Evolutionary conservation across 768 basidiomycete genomes (phyloP).

Genomic region (Agaricus blazei): DNA sequence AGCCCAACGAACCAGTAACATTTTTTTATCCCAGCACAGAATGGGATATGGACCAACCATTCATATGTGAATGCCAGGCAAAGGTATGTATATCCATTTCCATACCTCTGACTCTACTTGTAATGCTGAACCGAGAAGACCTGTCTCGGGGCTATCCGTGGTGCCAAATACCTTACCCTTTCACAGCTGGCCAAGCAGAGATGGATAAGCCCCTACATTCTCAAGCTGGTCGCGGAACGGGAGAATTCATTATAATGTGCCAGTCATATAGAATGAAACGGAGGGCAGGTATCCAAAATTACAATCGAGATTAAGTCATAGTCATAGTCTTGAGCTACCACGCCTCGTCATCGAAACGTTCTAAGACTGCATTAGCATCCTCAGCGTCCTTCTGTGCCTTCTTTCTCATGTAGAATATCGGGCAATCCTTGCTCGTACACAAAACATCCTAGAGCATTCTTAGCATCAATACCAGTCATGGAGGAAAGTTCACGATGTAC

Average conservation of each 20-base stretch:
- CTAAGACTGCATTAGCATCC: conserved; percentile 70
- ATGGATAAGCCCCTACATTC: conserved; percentile 41
- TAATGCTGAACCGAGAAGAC: conserved; percentile 22
- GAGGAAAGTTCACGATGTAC: conserved; percentile 24
- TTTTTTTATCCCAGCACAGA: conserved; percentile 68
- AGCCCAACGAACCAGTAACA: conserved; percentile 36
- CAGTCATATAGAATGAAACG: background rate
- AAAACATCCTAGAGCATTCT: conserved; percentile 70
- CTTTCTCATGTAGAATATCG: conserved; percentile 98
- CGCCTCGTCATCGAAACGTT: conserved; percentile 75
- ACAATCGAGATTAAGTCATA: background rate
- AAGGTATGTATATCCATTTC: conserved; percentile 21
- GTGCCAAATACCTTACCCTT: conserved; percentile 37
- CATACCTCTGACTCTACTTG: background rate
- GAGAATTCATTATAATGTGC: conserved; percentile 12
- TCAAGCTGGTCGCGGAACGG: conserved; percentile 21
- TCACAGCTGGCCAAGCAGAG: conserved; percentile 30
- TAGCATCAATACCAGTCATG: background rate
- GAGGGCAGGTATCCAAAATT: background rate
- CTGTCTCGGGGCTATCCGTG: conserved; percentile 41
- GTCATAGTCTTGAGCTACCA: conserved; percentile 43
- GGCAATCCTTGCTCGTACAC: conserved; percentile 96
- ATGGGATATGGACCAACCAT: conserved; percentile 65
- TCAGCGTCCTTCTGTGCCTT: conserved; percentile 98
- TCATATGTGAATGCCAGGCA: conserved; percentile 47